Base-by-base conservation (phyloP, 257 asterid species). In the Solanum infundibuliforme region DNA sequence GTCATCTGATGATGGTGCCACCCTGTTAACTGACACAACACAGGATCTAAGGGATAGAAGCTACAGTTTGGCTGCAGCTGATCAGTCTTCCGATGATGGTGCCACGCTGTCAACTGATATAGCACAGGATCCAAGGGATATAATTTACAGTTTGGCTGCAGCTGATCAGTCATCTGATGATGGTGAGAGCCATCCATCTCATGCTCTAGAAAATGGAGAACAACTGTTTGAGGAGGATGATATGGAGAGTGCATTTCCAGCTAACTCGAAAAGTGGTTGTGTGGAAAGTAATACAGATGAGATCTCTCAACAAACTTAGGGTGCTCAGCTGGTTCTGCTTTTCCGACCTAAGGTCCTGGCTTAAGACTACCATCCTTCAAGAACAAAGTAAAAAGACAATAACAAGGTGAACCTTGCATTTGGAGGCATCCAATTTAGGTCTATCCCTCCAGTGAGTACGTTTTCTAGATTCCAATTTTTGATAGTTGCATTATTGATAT, bases 151-250 rank as follows among this genome's bases (percentile, higher is more conserved):
- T n/a, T 65, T 25, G 32, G 72, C 72, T 65, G 32, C 32, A 5
- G 72, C 31, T 65, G 32, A 65, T 65, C 72, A n/a, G 72, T 90
- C 72, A 18, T 48, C 90, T 27, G 81, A 38, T 25, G 87, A 89
- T 5, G 86, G 71, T 12, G 90, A 90, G 60, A 84, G 52, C 81
- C 65, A 83, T 11, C 77, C 72, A 62, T 66, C 91, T 27, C 91
- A 90, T 25, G 94, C 88, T 41, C 88, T 90, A 84, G 96, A 92
- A 88, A 94, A 88, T 25, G 91, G 74, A 87, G 94, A 93, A 71
- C 91, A 93, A 48, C 46, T 92, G 62, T 92, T 92, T 89, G 90
- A 93, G 77, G 96, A 92, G 20, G 88, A 91, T 32, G 94, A 86
- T 60, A 41, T 85, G 11, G 88, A 90, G 38, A 76, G 35, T 43